phyloP scores from a whole-genome alignment of 1,139 yeast species.

The Geotrichum armillariae region DNA sequence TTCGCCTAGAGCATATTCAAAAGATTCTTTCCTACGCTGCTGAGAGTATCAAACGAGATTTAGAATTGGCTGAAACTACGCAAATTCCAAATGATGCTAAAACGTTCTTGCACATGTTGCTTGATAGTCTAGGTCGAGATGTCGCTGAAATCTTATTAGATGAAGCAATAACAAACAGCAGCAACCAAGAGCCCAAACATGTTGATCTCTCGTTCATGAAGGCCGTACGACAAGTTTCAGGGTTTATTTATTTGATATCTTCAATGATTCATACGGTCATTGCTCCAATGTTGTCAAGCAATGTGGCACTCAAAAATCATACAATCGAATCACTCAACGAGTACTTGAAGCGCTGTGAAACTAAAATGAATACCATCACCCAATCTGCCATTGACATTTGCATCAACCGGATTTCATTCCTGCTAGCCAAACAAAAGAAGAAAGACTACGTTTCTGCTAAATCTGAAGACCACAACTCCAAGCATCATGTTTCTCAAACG shows the following conservation, averaged over 20 bases:
- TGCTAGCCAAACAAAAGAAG: slow-evolving; percentile 61
- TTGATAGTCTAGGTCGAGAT: slow-evolving; percentile 69
- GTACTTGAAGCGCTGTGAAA: slow-evolving; percentile 67
- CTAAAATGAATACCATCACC: slow-evolving; percentile 65
- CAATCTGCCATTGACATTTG: slow-evolving; percentile 54
- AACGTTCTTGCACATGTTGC: slow-evolving; percentile 64
- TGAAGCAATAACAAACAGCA: slow-evolving; percentile 48
- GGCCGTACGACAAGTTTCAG: slow-evolving; percentile 57
- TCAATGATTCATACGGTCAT: slow-evolving; percentile 70
- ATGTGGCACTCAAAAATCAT: slow-evolving; percentile 51
- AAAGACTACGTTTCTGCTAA: slow-evolving; percentile 59
- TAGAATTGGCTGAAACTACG: slow-evolving; percentile 65
- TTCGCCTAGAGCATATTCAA: slow-evolving; percentile 50
- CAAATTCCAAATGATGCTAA: slow-evolving; percentile 64
- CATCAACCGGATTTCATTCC: slow-evolving; percentile 34
- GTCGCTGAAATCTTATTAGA: slow-evolving; percentile 78
- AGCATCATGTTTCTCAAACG: slow-evolving; percentile 55
- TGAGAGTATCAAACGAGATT: slow-evolving; percentile 75
- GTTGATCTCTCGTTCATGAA: slow-evolving; percentile 50
- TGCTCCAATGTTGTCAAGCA: slow-evolving; percentile 65
- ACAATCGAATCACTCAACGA: slow-evolving; percentile 67
- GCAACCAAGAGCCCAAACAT: slow-evolving; percentile 40
- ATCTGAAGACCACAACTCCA: slow-evolving; percentile 40
- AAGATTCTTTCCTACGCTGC: slow-evolving; percentile 67
- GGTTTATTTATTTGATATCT: slow-evolving; percentile 66